These are phyloP conservation scores for Vaccinium darrowii DNA, from an alignment of 148 eudicot species.

Conservation along the genomic window DNA sequence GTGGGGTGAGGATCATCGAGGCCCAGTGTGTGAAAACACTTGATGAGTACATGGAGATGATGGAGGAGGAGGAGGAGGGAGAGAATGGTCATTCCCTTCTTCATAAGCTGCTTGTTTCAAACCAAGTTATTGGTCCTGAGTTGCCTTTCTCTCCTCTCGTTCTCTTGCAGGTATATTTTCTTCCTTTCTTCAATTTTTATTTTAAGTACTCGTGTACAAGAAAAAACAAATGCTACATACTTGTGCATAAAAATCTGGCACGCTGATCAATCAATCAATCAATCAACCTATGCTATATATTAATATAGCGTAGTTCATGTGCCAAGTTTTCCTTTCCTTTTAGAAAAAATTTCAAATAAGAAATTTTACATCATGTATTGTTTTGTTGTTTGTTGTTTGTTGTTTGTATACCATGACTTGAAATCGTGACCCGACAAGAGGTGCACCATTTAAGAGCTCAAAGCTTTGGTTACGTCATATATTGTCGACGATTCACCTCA, in stretches of 20 bases:
- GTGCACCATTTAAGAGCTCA: too few relatives aligned
- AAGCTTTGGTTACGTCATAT: too few relatives aligned
- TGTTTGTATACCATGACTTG: too few relatives aligned
- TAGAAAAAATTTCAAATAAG: too few relatives aligned
- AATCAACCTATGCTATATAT: neutral
- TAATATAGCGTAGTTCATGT: neutral
- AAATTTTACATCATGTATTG: too few relatives aligned
- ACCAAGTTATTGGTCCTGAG: constrained; percentile 8
- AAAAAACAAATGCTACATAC: too few relatives aligned
- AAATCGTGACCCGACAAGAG: too few relatives aligned
- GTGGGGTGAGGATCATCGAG: constrained; percentile 68
- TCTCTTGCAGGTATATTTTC: constrained; percentile 7
- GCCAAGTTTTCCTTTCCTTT: neutral
- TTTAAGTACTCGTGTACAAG: neutral
- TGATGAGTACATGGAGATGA: neutral
- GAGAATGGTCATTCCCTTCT: neutral
- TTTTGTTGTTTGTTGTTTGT: too few relatives aligned
- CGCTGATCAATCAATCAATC: too few relatives aligned
- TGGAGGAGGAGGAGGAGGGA: neutral
- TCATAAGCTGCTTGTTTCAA: constrained; percentile 6
- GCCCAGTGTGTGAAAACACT: constrained; percentile 32
- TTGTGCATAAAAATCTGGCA: too few relatives aligned
- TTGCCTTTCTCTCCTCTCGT: neutral
- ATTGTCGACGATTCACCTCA: too few relatives aligned
- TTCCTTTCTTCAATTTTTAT: neutral